Conservation (phyloP, 2,329 filamentous ascomycete species). For the Microsporum audouinii region DNA sequence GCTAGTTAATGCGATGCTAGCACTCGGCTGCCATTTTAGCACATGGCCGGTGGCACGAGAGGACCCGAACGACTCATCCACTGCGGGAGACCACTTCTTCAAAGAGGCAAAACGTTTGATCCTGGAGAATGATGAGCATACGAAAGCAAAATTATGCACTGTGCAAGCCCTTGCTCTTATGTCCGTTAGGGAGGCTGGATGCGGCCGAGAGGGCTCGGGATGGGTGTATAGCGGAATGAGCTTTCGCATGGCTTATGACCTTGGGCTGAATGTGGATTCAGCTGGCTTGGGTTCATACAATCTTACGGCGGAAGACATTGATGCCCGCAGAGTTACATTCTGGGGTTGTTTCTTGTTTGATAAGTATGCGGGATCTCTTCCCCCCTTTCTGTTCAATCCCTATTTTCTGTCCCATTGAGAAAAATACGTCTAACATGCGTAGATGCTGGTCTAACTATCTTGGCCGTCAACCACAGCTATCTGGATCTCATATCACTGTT, state of each 20-base stretch:
- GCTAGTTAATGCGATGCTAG: conserved; percentile 86
- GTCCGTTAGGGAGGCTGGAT: conserved; percentile 92
- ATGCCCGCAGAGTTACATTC: conserved; percentile 82
- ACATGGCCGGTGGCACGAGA: conserved; percentile 60
- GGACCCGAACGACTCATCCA: conserved; percentile 61
- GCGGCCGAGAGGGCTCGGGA: conserved; percentile 83
- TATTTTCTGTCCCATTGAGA: background rate
- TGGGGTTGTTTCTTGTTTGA: conserved; percentile 99
- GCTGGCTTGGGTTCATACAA: conserved; percentile 51
- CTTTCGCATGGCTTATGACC: conserved; percentile 91
- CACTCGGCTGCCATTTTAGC: conserved; percentile 88
- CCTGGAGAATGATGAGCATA: conserved; percentile 83
- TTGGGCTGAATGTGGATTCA: conserved; percentile 80
- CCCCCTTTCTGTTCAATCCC: background rate
- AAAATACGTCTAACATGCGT: conserved; percentile 6
- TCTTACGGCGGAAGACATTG: conserved; percentile 70
- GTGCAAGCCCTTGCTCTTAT: conserved; percentile 90
- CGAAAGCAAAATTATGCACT: conserved; percentile 74
- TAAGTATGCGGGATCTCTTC: conserved; percentile 44
- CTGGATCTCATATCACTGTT: conserved; percentile 66
- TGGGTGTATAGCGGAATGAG: conserved; percentile 99
- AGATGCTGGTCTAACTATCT: conserved; percentile 94
- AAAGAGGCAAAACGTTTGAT: conserved; percentile 83
- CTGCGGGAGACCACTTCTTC: conserved; percentile 93
- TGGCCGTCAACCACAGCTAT: conserved; percentile 77